Evolutionary conservation across 495 filamentous ascomycete species (phyloP).

Genomic region (Hypoxylon lenormandii): DNA sequence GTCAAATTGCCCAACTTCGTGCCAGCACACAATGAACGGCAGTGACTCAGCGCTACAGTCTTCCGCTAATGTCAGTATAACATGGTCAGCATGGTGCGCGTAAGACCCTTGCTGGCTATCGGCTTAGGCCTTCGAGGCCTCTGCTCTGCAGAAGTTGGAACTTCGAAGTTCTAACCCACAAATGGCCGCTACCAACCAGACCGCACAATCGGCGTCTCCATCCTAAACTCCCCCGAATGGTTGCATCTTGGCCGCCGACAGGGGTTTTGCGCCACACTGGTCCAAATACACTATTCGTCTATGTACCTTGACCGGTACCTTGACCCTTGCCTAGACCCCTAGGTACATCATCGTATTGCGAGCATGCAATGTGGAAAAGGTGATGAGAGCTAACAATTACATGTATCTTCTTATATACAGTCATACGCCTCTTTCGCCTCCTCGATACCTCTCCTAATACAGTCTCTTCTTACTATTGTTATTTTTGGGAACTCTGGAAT

Average conservation of each 20-base stretch:
- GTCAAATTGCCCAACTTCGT: no score
- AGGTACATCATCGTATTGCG: constrained; percentile 43
- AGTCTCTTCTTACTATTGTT: constrained; percentile 33
- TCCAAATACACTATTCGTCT: constrained; percentile 30
- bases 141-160: constrained; percentile 20
- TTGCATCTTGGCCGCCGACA: constrained; percentile 43
- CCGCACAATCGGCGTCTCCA: constrained; percentile 46
- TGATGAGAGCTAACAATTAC: constrained; percentile 46
- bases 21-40: not conserved
- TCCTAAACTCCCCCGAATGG: constrained; percentile 39
- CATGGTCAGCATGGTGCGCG: constrained; percentile 10
- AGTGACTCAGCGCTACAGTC: constrained; percentile 38
- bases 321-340: constrained; percentile 36
- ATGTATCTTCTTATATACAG: constrained; percentile 51
- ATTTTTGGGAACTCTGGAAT: constrained; percentile 18
- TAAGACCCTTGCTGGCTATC: constrained; percentile 26
- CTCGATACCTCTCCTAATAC: constrained; percentile 41
- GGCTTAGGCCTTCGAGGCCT: constrained; percentile 20
- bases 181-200: constrained; percentile 40
- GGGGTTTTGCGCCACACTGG: constrained; percentile 45
- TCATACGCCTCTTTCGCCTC: constrained; percentile 43
- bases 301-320: constrained; percentile 43
- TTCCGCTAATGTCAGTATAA: constrained; percentile 31
- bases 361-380: constrained; percentile 37
- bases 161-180: constrained; percentile 30